phyloP scores from a whole-genome alignment of 139 green algal genomes.

The Axilococcus clingmanii region DNA sequence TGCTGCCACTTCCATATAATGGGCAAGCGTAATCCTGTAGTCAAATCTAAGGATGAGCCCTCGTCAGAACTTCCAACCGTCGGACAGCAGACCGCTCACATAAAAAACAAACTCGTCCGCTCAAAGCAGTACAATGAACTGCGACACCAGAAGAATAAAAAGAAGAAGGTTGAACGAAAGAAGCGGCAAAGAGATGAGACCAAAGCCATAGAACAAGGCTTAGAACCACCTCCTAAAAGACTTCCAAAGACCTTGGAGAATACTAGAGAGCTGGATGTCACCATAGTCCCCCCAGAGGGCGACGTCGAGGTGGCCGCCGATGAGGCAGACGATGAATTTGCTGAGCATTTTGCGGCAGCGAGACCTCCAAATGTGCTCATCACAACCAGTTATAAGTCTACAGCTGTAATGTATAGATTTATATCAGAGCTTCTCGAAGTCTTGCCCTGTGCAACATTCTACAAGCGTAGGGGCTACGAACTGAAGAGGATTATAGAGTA shows the following conservation, averaged over 20 bases:
- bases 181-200: slow-evolving; percentile 53
- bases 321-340: slow-evolving; percentile 84
- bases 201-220: slow-evolving; percentile 47
- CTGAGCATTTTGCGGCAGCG: slow-evolving; percentile 30
- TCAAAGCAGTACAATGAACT: slow-evolving; percentile 67
- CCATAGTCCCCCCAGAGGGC: slow-evolving; percentile 60
- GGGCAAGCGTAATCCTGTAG: not conserved
- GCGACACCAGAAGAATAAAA: slow-evolving; percentile 65
- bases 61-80: slow-evolving; percentile 29
- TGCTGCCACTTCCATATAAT: not conserved
- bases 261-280: slow-evolving; percentile 75
- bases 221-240: slow-evolving; percentile 54
- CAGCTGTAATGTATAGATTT: slow-evolving; percentile 72
- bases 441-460: slow-evolving; percentile 73
- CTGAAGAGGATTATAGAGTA: slow-evolving; percentile 88
- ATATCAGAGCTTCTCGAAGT: slow-evolving; percentile 75
- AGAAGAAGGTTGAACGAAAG: slow-evolving; percentile 52
- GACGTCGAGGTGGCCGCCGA: slow-evolving; percentile 76
- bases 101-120: slow-evolving; percentile 77
- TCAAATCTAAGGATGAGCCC: not conserved
- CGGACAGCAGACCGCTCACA: slow-evolving; percentile 61
- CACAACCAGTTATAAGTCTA: slow-evolving; percentile 80
- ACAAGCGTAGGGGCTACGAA: slow-evolving; percentile 71
- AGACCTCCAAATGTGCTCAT: slow-evolving; percentile 81
- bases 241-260: slow-evolving; percentile 87